Evolutionary conservation across 2,329 filamentous ascomycete genomes (phyloP).

Genomic region (Scedosporium dehoogii): DNA sequence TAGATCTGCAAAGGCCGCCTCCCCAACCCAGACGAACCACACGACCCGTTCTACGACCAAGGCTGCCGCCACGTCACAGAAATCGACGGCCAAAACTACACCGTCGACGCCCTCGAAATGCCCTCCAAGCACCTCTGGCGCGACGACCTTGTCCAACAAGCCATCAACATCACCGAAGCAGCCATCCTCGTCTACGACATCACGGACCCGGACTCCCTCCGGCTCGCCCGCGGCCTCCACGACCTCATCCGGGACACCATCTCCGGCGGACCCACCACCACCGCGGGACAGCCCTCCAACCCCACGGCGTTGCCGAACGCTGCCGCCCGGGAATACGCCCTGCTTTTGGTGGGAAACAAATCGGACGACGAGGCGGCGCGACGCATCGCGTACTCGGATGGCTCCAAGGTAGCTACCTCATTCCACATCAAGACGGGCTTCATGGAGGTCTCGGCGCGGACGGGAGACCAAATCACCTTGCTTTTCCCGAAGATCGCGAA

Average conservation of each 20-base stretch:
- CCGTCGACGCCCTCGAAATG: slow-evolving; percentile 26
- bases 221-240: slow-evolving; percentile 15
- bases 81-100: slow-evolving; percentile 21
- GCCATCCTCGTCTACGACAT: slow-evolving; percentile 26
- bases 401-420: slow-evolving; percentile 16
- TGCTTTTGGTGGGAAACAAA: slow-evolving; percentile 13
- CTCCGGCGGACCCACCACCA: not conserved
- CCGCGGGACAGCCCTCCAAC: not conserved
- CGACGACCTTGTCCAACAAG: slow-evolving; percentile 24
- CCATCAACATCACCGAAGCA: slow-evolving; percentile 29
- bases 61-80: slow-evolving; percentile 23
- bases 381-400: slow-evolving; percentile 21
- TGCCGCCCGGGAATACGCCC: slow-evolving; percentile 9
- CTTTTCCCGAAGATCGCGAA: slow-evolving; percentile 22
- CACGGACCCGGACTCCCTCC: slow-evolving; percentile 17
- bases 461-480: slow-evolving; percentile 23
- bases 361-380: slow-evolving; percentile 19
- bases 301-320: not conserved
- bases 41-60: slow-evolving; percentile 17
- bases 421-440: slow-evolving; percentile 15
- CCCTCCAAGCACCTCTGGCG: slow-evolving; percentile 21
- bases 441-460: slow-evolving; percentile 24
- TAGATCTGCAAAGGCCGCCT: slow-evolving; percentile 24
- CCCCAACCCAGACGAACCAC: slow-evolving; percentile 13
- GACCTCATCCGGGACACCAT: slow-evolving; percentile 14